Conservation (phyloP, 1,284 basidiomycete genomes). For the Puccinia horiana region DNA sequence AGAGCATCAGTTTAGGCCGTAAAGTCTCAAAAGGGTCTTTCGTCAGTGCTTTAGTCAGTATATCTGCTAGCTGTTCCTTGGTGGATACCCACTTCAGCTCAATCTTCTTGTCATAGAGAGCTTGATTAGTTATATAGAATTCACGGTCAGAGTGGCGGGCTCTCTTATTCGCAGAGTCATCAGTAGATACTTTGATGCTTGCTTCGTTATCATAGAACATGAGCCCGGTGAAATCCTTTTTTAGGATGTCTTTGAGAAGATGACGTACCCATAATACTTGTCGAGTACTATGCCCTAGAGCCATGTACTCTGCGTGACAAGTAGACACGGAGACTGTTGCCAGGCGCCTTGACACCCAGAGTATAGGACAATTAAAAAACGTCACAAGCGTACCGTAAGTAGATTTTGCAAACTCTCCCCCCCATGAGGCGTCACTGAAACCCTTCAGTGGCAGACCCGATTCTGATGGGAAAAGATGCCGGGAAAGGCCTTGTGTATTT, state of each 20-base stretch:
- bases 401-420: no score
- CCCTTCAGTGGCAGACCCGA: no score
- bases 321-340: background rate
- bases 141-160: background rate
- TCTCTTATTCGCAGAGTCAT: no score
- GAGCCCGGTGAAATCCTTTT: background rate
- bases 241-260: no score
- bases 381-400: no score
- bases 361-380: background rate
- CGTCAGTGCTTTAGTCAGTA: conserved; percentile 13
- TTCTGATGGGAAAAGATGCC: background rate
- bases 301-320: no score
- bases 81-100: background rate
- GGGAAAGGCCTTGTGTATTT: background rate
- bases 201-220: conserved; percentile 13
- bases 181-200: conserved; percentile 25
- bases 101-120: background rate
- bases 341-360: background rate
- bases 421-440: no score
- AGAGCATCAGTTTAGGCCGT: no score
- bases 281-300: no score
- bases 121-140: background rate
- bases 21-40: no score
- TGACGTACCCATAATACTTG: no score
- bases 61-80: background rate